phyloP scores from a whole-genome alignment of 352 stramenopile species.

The Bremia lactucae region DNA sequence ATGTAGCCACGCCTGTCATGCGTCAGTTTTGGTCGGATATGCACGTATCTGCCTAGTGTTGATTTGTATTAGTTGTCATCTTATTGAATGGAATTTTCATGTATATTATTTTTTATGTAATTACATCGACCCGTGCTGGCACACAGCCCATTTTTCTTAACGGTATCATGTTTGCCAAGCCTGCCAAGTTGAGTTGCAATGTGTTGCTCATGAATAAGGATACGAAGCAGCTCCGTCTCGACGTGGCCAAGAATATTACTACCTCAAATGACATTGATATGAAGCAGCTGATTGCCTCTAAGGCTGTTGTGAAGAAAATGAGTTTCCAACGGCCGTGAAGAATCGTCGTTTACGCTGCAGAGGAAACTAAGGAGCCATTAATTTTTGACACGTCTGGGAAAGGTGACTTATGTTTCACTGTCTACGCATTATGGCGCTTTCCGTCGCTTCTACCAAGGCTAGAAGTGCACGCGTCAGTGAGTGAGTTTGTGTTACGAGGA shows the following conservation, averaged over 20 bases:
- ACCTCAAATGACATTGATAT: slow-evolving; percentile 28
- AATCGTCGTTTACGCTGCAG: slow-evolving; percentile 54
- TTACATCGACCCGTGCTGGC: too few relatives aligned
- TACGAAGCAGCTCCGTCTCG: slow-evolving; percentile 71
- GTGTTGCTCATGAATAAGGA: slow-evolving; percentile 80
- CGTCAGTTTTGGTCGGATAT: too few relatives aligned
- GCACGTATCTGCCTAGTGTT: too few relatives aligned
- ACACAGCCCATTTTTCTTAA: too few relatives aligned
- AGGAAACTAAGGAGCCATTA: slow-evolving; percentile 50
- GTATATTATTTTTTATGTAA: too few relatives aligned
- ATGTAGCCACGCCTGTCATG: too few relatives aligned
- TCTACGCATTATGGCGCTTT: slow-evolving; percentile 65
- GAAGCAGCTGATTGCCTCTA: slow-evolving; percentile 32
- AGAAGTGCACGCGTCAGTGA: slow-evolving; percentile 68
- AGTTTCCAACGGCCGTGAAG: slow-evolving; percentile 67
- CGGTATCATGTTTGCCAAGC: slow-evolving; percentile 72
- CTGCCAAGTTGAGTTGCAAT: slow-evolving; percentile 64
- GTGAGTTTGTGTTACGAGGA: slow-evolving; percentile 66
- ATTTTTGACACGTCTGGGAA: slow-evolving; percentile 68
- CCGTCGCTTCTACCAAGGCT: slow-evolving; percentile 41
- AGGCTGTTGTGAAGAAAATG: slow-evolving; percentile 56
- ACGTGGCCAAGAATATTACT: slow-evolving; percentile 29
- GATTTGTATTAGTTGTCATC: too few relatives aligned
- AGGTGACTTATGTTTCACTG: slow-evolving; percentile 44
- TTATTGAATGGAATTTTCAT: too few relatives aligned